Percentiles rank a stretch among this genome's conserved stretches.
These are phyloP conservation scores for Xanthoconium separans DNA, from an alignment of 1,284 basidiomycete genomes.

Conservation along the genomic window DNA sequence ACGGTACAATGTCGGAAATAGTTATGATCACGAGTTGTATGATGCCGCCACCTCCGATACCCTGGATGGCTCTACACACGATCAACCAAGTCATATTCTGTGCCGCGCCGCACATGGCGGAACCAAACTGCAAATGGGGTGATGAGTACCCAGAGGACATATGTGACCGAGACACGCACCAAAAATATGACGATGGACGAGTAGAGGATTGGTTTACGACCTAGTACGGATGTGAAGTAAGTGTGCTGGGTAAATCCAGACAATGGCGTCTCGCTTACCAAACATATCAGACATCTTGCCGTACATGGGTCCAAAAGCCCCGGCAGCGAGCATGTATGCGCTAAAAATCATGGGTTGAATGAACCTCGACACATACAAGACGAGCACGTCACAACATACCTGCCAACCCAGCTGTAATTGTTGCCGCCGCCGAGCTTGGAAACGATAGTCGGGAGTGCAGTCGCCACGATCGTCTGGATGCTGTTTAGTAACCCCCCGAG, in stretches of 20 bases:
- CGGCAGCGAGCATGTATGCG: slow-evolving; percentile 63
- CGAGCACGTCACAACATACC: slow-evolving; percentile 38
- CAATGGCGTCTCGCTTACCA: slow-evolving; percentile 25
- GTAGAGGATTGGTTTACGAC: slow-evolving; percentile 76
- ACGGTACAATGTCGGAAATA: slow-evolving; percentile 77
- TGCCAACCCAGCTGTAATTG: slow-evolving; percentile 76
- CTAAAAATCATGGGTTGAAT: slow-evolving; percentile 34
- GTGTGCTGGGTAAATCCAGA: neutral
- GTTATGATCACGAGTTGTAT: slow-evolving; percentile 68
- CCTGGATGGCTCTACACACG: slow-evolving; percentile 76
- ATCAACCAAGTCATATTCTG: slow-evolving; percentile 77
- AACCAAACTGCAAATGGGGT: slow-evolving; percentile 47
- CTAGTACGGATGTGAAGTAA: slow-evolving; percentile 29
- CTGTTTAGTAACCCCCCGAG: neutral
- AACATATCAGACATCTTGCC: slow-evolving; percentile 66
- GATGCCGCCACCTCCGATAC: slow-evolving; percentile 80
- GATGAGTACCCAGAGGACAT: neutral
- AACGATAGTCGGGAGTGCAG: slow-evolving; percentile 76
- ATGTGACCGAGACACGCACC: slow-evolving; percentile 37
- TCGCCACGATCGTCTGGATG: slow-evolving; percentile 64
- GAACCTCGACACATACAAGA: neutral
- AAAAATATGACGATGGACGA: slow-evolving; percentile 69
- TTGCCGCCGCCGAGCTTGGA: slow-evolving; percentile 63
- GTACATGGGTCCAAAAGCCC: slow-evolving; percentile 67
- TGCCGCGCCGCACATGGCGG: slow-evolving; percentile 80